Percentiles rank a stretch among this genome's conserved stretches.
phyloP scores from a whole-genome alignment of 108 stramenopile species.

The Nitzschia palea region DNA sequence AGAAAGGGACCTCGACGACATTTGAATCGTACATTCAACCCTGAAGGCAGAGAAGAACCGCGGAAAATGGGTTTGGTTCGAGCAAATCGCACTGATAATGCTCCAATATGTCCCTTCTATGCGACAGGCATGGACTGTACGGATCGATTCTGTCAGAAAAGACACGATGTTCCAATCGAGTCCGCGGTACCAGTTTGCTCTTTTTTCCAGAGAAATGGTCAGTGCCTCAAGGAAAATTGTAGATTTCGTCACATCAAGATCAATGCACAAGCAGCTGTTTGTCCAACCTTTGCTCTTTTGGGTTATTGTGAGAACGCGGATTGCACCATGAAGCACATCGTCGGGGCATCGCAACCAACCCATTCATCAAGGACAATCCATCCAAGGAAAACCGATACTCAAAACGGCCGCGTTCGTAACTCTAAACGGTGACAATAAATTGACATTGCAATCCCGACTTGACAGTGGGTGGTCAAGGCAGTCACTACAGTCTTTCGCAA shows the following conservation, averaged over 20 bases:
- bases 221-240: conserved; percentile 70
- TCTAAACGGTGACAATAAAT: too few species aligned
- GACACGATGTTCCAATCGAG: conserved; percentile 76
- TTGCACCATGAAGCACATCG: conserved; percentile 62
- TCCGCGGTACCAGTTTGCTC: conserved; percentile 72
- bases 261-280: conserved; percentile 50
- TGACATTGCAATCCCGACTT: too few species aligned
- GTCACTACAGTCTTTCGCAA: too few species aligned
- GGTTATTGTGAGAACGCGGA: conserved; percentile 64
- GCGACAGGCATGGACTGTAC: conserved; percentile 63
- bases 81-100: conserved; percentile 47
- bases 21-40: background rate
- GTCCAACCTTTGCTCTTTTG: conserved; percentile 60
- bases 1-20: conserved; percentile 16
- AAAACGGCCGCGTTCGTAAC: too few species aligned
- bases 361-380: too few species aligned
- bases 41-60: conserved; percentile 8
- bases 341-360: too few species aligned
- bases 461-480: too few species aligned
- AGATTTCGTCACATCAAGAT: conserved; percentile 77
- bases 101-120: conserved; percentile 65
- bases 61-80: conserved; percentile 67
- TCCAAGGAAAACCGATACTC: too few species aligned
- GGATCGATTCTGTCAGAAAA: conserved; percentile 59
- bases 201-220: conserved; percentile 76